Evolutionary conservation across 2,329 filamentous ascomycete species (phyloP), one percentile per base, ranked within the genome.

Genomic region (Penicillium sp.): DNA sequence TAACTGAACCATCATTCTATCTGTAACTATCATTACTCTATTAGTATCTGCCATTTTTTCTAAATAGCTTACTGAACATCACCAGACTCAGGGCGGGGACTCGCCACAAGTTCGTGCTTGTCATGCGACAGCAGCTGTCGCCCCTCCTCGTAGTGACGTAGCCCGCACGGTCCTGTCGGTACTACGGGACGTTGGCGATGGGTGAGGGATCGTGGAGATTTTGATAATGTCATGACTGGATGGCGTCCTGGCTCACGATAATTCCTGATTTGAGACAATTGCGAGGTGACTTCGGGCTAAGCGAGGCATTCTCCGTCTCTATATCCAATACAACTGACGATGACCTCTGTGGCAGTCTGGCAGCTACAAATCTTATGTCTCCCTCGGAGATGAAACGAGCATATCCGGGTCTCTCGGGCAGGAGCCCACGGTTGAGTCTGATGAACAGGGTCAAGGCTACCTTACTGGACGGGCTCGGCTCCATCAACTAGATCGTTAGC

Each of bases 81-180:
- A 56, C 54, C 54, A 51, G 54, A 56, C 39, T 24, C 43, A 46
- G 24, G 36, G 24, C 7, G 33, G n/a, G 22, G 16, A 50, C 40
- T 49, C 44, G 53, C 53, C 53, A 55, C 53, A 55, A 55, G 22
- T 27, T 39, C 44, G 46, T 35, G 46, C 46, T 39, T 51, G 54
- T 56, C 54, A 56, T 43, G 54, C 27, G 54, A 39, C 31, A 27
- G 16, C 36, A 43, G 37, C 46, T 50, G 18, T 56, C 39, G 44
- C 19, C 41, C 52, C 50, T 24, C 13, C 16, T 36, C 22, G 4
- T 35, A 39, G 44, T 55, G 53, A 55, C 53, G 53, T 55, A 49
- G 46, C n/a, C 46, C 27, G 46, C 46, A 51, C 36, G 35, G 49
- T 14, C 36, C 49, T 6, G 43, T 46, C 46, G 46, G 46, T 24